Evolutionary conservation across 768 basidiomycete genomes (phyloP).

Genomic region (Mycena belliarum): DNA sequence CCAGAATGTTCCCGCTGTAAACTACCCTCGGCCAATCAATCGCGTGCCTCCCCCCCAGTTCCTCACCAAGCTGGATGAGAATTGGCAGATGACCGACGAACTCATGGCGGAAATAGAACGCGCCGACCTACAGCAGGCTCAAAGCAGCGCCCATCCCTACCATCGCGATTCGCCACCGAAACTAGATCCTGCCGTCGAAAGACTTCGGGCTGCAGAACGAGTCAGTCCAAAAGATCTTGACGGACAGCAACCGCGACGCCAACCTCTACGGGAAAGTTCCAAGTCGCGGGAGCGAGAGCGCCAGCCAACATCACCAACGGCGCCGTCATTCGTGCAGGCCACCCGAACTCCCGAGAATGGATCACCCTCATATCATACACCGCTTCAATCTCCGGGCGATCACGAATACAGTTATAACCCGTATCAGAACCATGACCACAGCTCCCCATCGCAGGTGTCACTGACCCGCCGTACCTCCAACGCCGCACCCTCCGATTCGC

Average conservation of each 20-base stretch:
- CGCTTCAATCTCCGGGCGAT: conserved; percentile 15
- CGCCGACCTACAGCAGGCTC: conserved; percentile 63
- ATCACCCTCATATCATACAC: conserved; percentile 15
- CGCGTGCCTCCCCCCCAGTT: conserved; percentile 57
- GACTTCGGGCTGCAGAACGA: conserved; percentile 52
- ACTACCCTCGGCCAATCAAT: conserved; percentile 60
- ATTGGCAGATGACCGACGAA: conserved; percentile 70
- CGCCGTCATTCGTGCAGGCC: conserved; percentile 37
- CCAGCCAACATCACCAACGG: conserved; percentile 25
- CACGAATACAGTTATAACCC: conserved; percentile 16
- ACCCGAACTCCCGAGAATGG: conserved; percentile 55
- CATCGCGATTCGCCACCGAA: conserved; percentile 49
- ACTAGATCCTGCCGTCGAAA: conserved; percentile 54
- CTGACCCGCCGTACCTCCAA: conserved; percentile 49
- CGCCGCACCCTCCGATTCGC: conserved; percentile 13
- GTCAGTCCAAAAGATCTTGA: conserved; percentile 59
- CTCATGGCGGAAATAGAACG: conserved; percentile 72
- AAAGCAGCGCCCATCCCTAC: conserved; percentile 43
- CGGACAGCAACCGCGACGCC: conserved; percentile 33
- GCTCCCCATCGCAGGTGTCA: conserved; percentile 26
- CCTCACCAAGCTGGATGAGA: conserved; percentile 58
- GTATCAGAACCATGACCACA: conserved; percentile 28
- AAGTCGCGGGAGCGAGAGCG: conserved; percentile 21
- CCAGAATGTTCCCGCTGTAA: background rate
- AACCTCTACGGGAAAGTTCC: conserved; percentile 44